Conservation (phyloP, 2,329 filamentous ascomycete species). For the Clarireedia homoeocarpa region DNA sequence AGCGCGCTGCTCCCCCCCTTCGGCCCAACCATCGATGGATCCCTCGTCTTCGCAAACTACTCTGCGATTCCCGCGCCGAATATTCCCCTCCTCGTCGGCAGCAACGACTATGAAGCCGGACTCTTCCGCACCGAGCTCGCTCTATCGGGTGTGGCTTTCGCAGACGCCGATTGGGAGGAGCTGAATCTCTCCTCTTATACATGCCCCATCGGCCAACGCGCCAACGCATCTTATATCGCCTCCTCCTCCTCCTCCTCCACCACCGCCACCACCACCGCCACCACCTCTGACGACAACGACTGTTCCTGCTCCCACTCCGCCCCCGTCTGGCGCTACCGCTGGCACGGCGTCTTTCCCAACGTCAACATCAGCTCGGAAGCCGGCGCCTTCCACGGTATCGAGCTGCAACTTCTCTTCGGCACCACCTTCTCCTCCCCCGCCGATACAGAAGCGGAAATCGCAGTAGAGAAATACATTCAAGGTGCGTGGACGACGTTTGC, state of each 20-base stretch:
- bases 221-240: conserved; percentile 13
- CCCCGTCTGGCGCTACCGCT: conserved; percentile 32
- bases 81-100: conserved; percentile 27
- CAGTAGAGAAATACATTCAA: conserved; percentile 29
- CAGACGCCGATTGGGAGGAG: conserved; percentile 23
- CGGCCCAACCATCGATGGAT: conserved; percentile 24
- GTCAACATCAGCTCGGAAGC: conserved; percentile 20
- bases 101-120: conserved; percentile 29
- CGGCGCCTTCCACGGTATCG: conserved; percentile 31
- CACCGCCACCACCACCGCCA: too few species aligned
- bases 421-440: conserved; percentile 14
- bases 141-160: conserved; percentile 11
- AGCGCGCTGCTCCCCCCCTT: conserved; percentile 16
- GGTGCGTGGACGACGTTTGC: conserved; percentile 34
- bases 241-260: too few species aligned
- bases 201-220: conserved; percentile 27
- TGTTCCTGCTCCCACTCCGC: conserved; percentile 10
- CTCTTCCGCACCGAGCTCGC: conserved; percentile 24
- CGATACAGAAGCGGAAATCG: conserved; percentile 25
- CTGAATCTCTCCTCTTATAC: conserved; percentile 29
- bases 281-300: too few species aligned
- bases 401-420: conserved; percentile 30
- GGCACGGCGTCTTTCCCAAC: conserved; percentile 32
- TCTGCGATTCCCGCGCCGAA: conserved; percentile 9
- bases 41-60: conserved; percentile 26